phyloP scores from a whole-genome alignment of 2,329 filamentous ascomycete species.

The Botryosphaeria dothidea region DNA sequence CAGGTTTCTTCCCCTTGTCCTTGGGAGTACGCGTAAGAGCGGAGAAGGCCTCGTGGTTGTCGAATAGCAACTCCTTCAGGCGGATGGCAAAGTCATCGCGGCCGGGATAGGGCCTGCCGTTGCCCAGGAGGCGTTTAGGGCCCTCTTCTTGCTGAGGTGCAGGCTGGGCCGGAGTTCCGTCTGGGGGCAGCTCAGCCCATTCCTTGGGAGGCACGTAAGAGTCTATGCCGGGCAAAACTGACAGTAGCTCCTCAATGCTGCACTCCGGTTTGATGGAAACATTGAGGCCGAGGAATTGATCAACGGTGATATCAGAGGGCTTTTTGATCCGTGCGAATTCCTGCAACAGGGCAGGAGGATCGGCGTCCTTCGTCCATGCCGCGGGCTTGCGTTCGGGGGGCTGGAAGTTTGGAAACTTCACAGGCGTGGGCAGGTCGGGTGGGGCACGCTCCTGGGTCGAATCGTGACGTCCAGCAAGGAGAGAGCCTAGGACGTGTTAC shows the following conservation, averaged over 20 bases:
- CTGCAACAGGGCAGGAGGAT: constrained; percentile 14
- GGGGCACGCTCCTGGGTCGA: constrained; percentile 45
- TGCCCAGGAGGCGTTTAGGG: constrained; percentile 42
- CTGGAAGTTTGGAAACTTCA: constrained; percentile 53
- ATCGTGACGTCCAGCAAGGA: constrained; percentile 42
- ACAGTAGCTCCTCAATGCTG: constrained; percentile 43
- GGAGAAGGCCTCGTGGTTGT: constrained; percentile 61
- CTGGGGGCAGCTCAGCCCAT: constrained; percentile 31
- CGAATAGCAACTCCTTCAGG: constrained; percentile 52
- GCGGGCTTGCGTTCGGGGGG: constrained; percentile 35
- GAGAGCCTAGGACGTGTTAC: constrained; percentile 28
- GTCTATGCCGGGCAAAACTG: constrained; percentile 33
- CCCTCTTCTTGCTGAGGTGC: constrained; percentile 27
- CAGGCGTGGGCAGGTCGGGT: constrained; percentile 50
- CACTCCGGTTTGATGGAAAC: constrained; percentile 39
- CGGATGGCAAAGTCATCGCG: constrained; percentile 51
- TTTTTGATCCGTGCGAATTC: constrained; percentile 46
- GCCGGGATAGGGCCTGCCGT: constrained; percentile 50
- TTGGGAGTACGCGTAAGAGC: constrained; percentile 53
- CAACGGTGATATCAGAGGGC: constrained; percentile 41
- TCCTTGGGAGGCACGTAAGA: constrained; percentile 42
- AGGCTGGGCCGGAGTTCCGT: constrained; percentile 27
- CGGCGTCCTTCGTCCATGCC: constrained; percentile 34
- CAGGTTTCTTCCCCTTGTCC: constrained; percentile 44
- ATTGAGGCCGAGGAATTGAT: constrained; percentile 46